Conservation (phyloP, 2,329 filamentous ascomycete genomes). For the Hypoxylon sp. region DNA sequence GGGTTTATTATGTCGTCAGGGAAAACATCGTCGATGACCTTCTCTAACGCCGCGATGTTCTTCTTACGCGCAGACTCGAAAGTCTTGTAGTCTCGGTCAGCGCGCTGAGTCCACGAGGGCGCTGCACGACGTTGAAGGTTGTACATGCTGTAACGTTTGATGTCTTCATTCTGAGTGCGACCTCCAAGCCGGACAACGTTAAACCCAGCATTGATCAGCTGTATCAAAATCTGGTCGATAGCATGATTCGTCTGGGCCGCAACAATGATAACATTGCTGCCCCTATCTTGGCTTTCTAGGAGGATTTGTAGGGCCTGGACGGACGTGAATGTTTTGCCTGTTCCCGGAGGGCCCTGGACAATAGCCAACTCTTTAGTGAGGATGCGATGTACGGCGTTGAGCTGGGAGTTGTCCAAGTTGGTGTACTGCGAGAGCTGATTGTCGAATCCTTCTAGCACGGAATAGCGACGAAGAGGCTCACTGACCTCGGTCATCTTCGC, state of each 20-base stretch:
- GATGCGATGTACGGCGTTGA: slow-evolving; percentile 76
- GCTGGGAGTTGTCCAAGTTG: slow-evolving; percentile 79
- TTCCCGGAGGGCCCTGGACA: slow-evolving; percentile 84
- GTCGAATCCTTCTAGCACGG: slow-evolving; percentile 49
- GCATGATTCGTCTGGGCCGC: slow-evolving; percentile 93
- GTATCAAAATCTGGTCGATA: slow-evolving; percentile 82
- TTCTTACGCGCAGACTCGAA: slow-evolving; percentile 52
- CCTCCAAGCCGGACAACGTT: slow-evolving; percentile 75
- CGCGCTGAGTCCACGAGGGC: slow-evolving; percentile 12
- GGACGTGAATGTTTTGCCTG: slow-evolving; percentile 85
- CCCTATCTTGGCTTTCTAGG: slow-evolving; percentile 68
- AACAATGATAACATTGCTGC: slow-evolving; percentile 79
- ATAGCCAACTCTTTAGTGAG: slow-evolving; percentile 80
- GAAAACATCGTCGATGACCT: slow-evolving; percentile 59
- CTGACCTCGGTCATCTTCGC: slow-evolving; percentile 42
- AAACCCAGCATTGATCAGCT: slow-evolving; percentile 68
- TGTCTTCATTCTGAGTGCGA: slow-evolving; percentile 74
- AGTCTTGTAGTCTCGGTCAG: slow-evolving; percentile 47
- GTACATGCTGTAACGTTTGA: slow-evolving; percentile 77
- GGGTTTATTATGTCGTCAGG: slow-evolving; percentile 66
- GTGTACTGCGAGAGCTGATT: slow-evolving; percentile 51
- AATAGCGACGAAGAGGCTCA: slow-evolving; percentile 41
- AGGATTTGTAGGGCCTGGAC: slow-evolving; percentile 78
- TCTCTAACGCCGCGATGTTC: slow-evolving; percentile 57
- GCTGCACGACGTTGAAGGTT: slow-evolving; percentile 64